phyloP scores from a whole-genome alignment of 768 basidiomycete genomes.

The Leccinum boreale region DNA sequence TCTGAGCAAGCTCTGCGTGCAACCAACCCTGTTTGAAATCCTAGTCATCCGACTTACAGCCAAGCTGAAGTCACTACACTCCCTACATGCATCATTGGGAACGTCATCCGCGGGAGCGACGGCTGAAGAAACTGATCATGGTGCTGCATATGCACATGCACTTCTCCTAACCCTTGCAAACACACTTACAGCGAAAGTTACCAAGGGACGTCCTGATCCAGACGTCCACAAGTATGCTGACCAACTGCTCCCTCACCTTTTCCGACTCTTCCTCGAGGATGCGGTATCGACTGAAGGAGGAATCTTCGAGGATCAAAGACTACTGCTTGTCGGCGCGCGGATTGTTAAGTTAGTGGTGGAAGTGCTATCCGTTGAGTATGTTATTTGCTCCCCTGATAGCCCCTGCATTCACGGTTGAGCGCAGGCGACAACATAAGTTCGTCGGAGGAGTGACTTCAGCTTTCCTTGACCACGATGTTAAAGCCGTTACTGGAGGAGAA shows the following conservation, averaged over 20 bases:
- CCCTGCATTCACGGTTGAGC: background rate
- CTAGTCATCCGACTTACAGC: constrained; percentile 74
- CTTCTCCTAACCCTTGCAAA: constrained; percentile 68
- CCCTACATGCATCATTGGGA: constrained; percentile 22
- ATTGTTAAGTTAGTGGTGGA: constrained; percentile 69
- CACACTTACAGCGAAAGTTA: constrained; percentile 53
- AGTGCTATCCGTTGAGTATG: constrained; percentile 63
- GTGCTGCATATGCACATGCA: constrained; percentile 83
- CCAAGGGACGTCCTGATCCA: constrained; percentile 43
- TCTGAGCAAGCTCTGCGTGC: constrained; percentile 69
- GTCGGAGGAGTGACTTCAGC: constrained; percentile 36
- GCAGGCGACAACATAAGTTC: constrained; percentile 61
- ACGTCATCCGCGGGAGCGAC: background rate
- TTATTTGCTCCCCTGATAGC: constrained; percentile 14
- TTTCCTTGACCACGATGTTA: constrained; percentile 45
- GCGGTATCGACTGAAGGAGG: constrained; percentile 27
- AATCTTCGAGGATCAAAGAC: constrained; percentile 36
- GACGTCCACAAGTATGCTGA: constrained; percentile 85
- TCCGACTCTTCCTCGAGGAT: constrained; percentile 55
- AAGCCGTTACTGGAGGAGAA: constrained; percentile 52
- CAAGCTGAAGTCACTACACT: constrained; percentile 71
- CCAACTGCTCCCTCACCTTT: constrained; percentile 66
- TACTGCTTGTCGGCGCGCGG: constrained; percentile 46
- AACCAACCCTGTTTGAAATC: constrained; percentile 77
- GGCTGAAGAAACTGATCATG: constrained; percentile 49